These are phyloP conservation scores for Sphaerulina populicola DNA, from an alignment of 2,329 filamentous ascomycete genomes.

Conservation along the genomic window DNA sequence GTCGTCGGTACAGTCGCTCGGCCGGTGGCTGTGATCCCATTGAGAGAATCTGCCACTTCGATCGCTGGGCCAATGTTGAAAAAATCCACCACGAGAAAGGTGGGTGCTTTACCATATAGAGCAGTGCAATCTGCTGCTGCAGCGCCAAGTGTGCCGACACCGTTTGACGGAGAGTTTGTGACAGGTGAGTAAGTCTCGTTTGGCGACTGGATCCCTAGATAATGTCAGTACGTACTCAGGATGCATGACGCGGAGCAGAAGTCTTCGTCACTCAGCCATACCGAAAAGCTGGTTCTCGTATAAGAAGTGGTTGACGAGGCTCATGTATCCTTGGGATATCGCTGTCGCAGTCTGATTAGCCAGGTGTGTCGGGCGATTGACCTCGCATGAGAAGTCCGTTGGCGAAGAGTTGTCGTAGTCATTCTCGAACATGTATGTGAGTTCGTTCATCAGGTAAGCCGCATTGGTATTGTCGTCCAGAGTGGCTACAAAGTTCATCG, in stretches of 20 bases:
- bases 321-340: constrained; percentile 32
- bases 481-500: constrained; percentile 54
- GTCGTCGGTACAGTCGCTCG: constrained; percentile 9
- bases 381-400: constrained; percentile 18
- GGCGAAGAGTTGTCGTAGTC: constrained; percentile 35
- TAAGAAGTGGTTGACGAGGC: constrained; percentile 44
- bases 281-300: constrained; percentile 37
- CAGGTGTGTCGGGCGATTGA: constrained; percentile 15
- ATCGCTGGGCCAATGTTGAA: constrained; percentile 41
- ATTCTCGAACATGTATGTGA: constrained; percentile 42
- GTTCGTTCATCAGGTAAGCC: constrained; percentile 54
- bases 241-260: too few species aligned
- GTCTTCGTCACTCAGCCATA: not conserved
- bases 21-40: constrained; percentile 26
- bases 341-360: constrained; percentile 15
- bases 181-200: constrained; percentile 33
- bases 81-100: constrained; percentile 41
- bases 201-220: constrained; percentile 33
- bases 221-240: not conserved
- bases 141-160: constrained; percentile 37
- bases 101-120: constrained; percentile 36
- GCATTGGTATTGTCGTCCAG: constrained; percentile 73
- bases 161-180: constrained; percentile 40
- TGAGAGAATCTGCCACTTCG: constrained; percentile 35
- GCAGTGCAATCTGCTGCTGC: constrained; percentile 36